Percentiles rank a stretch among this genome's conserved stretches.
Conservation (phyloP, 2,329 filamentous ascomycete genomes). For the Aspergillus ustus region DNA sequence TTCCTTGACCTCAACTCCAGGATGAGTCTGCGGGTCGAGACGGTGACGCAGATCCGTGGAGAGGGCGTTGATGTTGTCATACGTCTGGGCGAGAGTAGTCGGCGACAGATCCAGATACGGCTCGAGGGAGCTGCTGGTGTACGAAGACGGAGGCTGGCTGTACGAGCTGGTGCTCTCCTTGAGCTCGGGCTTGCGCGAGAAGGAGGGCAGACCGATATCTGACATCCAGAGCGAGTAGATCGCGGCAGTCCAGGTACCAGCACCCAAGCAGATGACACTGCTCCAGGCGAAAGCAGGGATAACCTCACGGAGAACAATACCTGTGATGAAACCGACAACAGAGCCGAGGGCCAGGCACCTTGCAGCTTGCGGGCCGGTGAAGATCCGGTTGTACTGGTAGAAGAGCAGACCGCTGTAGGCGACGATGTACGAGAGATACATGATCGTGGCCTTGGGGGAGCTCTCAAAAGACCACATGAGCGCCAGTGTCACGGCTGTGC, state of each 20-base stretch:
- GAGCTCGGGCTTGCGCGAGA: neutral
- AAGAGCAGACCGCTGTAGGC: conserved; percentile 57
- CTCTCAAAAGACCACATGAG: conserved; percentile 57
- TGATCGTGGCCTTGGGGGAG: conserved; percentile 46
- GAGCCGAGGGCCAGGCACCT: conserved; percentile 39
- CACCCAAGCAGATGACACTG: conserved; percentile 53
- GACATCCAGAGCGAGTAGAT: conserved; percentile 53
- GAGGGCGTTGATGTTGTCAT: conserved; percentile 31
- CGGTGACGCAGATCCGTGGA: conserved; percentile 45
- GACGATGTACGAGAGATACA: conserved; percentile 56
- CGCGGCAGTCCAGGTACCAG: conserved; percentile 57
- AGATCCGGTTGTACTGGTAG: conserved; percentile 59
- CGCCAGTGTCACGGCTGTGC: conserved; percentile 51
- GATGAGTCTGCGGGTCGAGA: conserved; percentile 46
- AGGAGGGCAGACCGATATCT: conserved; percentile 50
- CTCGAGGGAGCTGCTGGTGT: conserved; percentile 32
- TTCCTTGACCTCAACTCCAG: conserved; percentile 49
- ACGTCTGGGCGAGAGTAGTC: conserved; percentile 16
- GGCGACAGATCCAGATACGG: conserved; percentile 18
- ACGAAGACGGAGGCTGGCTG: neutral
- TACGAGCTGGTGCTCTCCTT: neutral
- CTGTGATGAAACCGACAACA: conserved; percentile 49
- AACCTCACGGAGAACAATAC: conserved; percentile 47
- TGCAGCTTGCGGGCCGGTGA: conserved; percentile 51
- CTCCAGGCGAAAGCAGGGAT: conserved; percentile 48